These are phyloP conservation scores for Malus hybrid DNA, from an alignment of 331 rosid genomes.

Conservation along the genomic window DNA sequence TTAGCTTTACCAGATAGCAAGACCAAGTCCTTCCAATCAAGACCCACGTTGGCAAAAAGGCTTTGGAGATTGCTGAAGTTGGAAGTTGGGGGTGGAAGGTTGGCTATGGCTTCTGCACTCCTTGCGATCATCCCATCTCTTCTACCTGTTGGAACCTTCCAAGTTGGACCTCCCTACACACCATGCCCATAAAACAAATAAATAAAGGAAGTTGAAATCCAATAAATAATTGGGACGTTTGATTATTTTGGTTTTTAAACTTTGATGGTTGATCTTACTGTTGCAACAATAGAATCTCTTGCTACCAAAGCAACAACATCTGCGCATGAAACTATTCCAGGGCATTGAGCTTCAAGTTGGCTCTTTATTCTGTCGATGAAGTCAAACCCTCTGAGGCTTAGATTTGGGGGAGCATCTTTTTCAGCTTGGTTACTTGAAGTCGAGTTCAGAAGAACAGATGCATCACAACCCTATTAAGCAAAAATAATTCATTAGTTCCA, in stretches of 20 bases:
- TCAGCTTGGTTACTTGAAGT: conserved; percentile 54
- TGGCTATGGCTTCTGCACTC: conserved; percentile 15
- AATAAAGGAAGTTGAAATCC: neutral
- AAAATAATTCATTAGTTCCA: neutral
- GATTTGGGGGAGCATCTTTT: conserved; percentile 51
- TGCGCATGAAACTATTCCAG: conserved; percentile 86
- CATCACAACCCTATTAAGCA: conserved; percentile 81
- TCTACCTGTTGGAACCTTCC: conserved; percentile 88
- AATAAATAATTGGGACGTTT: neutral
- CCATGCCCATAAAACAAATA: neutral
- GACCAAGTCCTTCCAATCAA: conserved; percentile 59
- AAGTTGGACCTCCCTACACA: conserved; percentile 75
- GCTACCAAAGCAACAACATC: conserved; percentile 61
- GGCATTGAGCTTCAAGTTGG: conserved; percentile 75
- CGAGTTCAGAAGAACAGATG: conserved; percentile 71
- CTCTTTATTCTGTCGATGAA: conserved; percentile 74
- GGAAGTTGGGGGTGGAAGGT: conserved; percentile 53
- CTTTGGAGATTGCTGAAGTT: conserved; percentile 51
- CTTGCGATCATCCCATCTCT: conserved; percentile 61
- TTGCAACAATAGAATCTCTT: conserved; percentile 68
- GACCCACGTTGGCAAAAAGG: conserved; percentile 45
- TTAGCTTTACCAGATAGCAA: conserved; percentile 54
- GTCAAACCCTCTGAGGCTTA: conserved; percentile 65
- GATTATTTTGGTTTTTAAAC: neutral
- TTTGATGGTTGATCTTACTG: conserved; percentile 31